phyloP scores from a whole-genome alignment of 2,329 filamentous ascomycete genomes.

The Ceratocystis huliohia region DNA sequence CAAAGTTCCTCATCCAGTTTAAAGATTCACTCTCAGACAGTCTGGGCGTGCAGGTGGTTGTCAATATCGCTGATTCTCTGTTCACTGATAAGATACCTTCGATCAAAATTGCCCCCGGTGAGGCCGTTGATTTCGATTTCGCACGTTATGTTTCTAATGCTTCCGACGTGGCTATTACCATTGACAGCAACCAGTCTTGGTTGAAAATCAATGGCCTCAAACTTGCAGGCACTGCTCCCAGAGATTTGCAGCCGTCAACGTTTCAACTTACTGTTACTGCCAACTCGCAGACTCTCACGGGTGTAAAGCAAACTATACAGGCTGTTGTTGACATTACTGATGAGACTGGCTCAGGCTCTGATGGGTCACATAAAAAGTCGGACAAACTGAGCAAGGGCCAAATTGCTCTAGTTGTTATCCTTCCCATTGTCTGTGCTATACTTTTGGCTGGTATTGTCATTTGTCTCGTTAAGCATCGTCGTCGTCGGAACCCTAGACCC shows the following conservation, averaged over 20 bases:
- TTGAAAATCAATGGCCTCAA: slow-evolving; percentile 31
- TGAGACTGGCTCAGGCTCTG: slow-evolving; percentile 20
- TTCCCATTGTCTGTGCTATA: slow-evolving; percentile 32
- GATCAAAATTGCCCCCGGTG: slow-evolving; percentile 32
- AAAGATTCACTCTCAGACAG: slow-evolving; percentile 47
- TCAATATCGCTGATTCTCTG: slow-evolving; percentile 30
- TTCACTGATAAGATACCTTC: slow-evolving; percentile 31
- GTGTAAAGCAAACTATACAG: slow-evolving; percentile 16
- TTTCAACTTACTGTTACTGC: slow-evolving; percentile 17
- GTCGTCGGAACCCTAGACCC: slow-evolving; percentile 23
- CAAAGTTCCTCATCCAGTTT: slow-evolving; percentile 51
- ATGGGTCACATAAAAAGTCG: slow-evolving; percentile 23
- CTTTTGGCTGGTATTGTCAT: slow-evolving; percentile 28
- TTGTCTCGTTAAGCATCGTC: slow-evolving; percentile 28
- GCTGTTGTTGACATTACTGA: slow-evolving; percentile 31
- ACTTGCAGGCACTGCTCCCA: slow-evolving; percentile 33
- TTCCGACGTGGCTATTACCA: slow-evolving; percentile 29
- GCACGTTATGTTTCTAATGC: slow-evolving; percentile 33
- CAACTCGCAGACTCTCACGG: slow-evolving; percentile 19
- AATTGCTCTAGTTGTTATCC: slow-evolving; percentile 34
- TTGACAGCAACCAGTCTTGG: slow-evolving; percentile 34
- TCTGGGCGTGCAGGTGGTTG: slow-evolving; percentile 41
- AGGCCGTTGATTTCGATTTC: slow-evolving; percentile 34
- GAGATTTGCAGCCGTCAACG: not conserved
- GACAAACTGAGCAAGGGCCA: slow-evolving; percentile 23